Base-by-base conservation (phyloP, 2,329 filamentous ascomycete species). In the Corniculantispora saksenae region DNA sequence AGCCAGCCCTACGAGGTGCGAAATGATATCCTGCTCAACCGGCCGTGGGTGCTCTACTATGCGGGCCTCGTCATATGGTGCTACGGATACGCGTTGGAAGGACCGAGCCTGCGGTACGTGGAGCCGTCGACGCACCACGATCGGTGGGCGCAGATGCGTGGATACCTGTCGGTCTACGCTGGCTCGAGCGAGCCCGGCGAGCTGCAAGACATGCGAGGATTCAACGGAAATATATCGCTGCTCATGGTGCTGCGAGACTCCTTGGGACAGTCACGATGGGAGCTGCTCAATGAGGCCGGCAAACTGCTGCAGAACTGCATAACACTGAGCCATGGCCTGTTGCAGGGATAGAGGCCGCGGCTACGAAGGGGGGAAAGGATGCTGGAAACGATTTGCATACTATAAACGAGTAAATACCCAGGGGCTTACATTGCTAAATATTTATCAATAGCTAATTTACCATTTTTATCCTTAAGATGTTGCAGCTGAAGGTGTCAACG, bases 31-130 rank as follows among this genome's bases (percentile, higher is more conserved):
- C 83, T 97, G 1, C 84, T 98, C 66, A 97, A 98, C 73, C 85
- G 95, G 19, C 92, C 94, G 0, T 99, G 95, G 94, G 93, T 97
- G 13, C 82, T 98, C 60, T 99, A 97, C 78, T 96, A 97, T 74
- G 92, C 95, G 1, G 89, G 90, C 0, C 83, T 99, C 17, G 92
- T 97, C 25, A 91, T 98, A 1, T 99, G 95, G 95, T 93, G 89
- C 66, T 99, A 98, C 72, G 94, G 94, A 2, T 97, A 89, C 74
- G 93, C 94, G 0, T 81, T 97, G 23, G 95, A 98, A 70, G 95
- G 95, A 0, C 86, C 93, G 0, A 78, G 77, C 4, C 72, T 78
- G 59, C 83, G 78, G 70, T 21, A 40, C 40, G 35, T 35, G 12
- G 78, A 80, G 23, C 86, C 91, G 64, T 77, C 75, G 45, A 89